Evolutionary conservation across 2,329 filamentous ascomycete genomes (phyloP), one percentile per base, ranked within the genome.

Genomic region (Trematosphaeria pertusa): DNA sequence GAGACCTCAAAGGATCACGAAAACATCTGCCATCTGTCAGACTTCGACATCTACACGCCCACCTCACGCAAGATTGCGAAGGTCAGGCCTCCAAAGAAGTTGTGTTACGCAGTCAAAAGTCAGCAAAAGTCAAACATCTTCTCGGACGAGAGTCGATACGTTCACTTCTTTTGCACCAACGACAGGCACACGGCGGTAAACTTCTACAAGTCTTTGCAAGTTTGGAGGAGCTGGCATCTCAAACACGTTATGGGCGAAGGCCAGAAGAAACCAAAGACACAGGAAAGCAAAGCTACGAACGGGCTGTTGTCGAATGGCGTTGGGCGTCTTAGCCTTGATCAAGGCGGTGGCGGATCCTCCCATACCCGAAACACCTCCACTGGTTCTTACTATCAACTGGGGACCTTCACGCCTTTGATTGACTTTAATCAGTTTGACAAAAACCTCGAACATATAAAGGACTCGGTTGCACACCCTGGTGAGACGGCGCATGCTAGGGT

Each of bases 201-300:
- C 11, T 96, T 93, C 73, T 86, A 88, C 62, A 77, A 81, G 12
- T 80, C 81, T 18, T 80, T 96, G 1, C 91, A 96, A 52, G 75
- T 75, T 30, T 97, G 92, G 92, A 84, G 93, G 48, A 95, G 89
- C 70, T 96, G 91, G 91, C 96, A 96, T 64, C 75, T 97, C 6
- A 87, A 90, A 33, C 86, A 89, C 58, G 85, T 85, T 50, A 81
- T 87, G 64, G 84, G 85, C 14, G 80, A 81, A 43, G 78, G 77
- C n/a, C 65, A 76, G 50, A 74, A 73, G 57, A 62, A 69, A 31
- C 56, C 65, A 15, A 73, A 68, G 46, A 61, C 61, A 14, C 61
- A 56, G 15, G 66, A 69, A 37, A 64, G 60, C 37, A 69, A 58
- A 52, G 63, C 48, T 20, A 57, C 60, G 45, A 50, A 69, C 65